A percentile compares a stretch with the other conserved stretches of the same genome.
These are phyloP conservation scores for Hypoxylon sp. DNA, from an alignment of 2,329 filamentous ascomycete genomes.

Conservation along the genomic window DNA sequence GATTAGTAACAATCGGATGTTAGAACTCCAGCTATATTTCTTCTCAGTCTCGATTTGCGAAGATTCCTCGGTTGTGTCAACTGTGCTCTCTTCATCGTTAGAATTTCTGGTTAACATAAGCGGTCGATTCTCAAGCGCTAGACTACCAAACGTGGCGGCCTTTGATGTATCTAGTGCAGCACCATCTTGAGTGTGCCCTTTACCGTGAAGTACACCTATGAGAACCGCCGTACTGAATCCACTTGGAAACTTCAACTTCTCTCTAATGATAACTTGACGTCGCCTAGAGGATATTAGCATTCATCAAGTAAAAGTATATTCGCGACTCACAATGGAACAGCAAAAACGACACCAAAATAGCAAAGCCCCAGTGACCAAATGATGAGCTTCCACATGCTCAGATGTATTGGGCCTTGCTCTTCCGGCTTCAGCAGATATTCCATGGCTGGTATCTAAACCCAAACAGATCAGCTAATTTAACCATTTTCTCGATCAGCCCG, in stretches of 20 bases:
- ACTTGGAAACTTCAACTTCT: conserved; percentile 93
- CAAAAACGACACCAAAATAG: conserved; percentile 97
- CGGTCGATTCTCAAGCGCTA: conserved; percentile 54
- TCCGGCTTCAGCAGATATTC: conserved; percentile 84
- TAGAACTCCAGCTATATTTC: conserved; percentile 61
- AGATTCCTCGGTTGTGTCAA: conserved; percentile 46
- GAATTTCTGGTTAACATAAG: conserved; percentile 45
- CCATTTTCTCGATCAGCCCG: neutral
- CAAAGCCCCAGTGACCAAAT: conserved; percentile 94
- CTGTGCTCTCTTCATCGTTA: conserved; percentile 43
- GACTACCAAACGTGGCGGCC: conserved; percentile 54
- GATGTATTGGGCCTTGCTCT: conserved; percentile 82
- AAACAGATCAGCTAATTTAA: conserved; percentile 11
- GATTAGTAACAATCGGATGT: conserved; percentile 69
- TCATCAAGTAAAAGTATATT: neutral
- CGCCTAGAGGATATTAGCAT: conserved; percentile 61
- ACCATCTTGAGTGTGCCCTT: conserved; percentile 57
- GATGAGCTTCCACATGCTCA: conserved; percentile 83
- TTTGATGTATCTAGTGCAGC: conserved; percentile 52
- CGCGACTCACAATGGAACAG: conserved; percentile 79
- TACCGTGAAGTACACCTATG: conserved; percentile 89
- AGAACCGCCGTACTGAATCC: conserved; percentile 96
- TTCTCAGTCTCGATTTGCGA: conserved; percentile 54
- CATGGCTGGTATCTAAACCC: conserved; percentile 80
- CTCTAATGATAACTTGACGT: conserved; percentile 91